phyloP scores from a whole-genome alignment of 345 rosid species.

The Anastatica hierochuntica region DNA sequence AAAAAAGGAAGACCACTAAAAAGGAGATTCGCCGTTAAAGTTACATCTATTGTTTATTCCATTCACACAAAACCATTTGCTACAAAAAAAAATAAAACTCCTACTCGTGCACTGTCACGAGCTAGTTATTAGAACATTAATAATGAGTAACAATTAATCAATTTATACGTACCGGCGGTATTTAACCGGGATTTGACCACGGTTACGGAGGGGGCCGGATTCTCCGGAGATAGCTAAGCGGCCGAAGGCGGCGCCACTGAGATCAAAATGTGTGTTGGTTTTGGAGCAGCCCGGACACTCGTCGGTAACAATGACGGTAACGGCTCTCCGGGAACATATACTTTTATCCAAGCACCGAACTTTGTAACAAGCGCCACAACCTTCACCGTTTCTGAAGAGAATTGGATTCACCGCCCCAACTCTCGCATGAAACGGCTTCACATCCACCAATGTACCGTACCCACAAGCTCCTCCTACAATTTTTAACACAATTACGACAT shows the following conservation, averaged over 20 bases:
- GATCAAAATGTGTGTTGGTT: conserved; percentile 76
- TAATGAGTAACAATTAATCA: too few species aligned
- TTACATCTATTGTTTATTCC: conserved; percentile 3
- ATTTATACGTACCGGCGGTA: conserved; percentile 43
- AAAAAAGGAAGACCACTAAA: neutral
- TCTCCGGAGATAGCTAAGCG: conserved; percentile 83
- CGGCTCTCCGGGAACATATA: conserved; percentile 82
- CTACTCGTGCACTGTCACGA: too few species aligned
- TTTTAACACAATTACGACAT: neutral
- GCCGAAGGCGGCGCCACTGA: conserved; percentile 92
- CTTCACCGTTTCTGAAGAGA: conserved; percentile 80
- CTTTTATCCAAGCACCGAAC: conserved; percentile 63
- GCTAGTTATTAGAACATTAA: too few species aligned
- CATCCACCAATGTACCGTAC: conserved; percentile 80
- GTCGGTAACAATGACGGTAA: conserved; percentile 81
- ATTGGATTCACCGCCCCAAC: conserved; percentile 93
- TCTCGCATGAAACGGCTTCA: conserved; percentile 77
- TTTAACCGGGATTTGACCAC: conserved; percentile 62
- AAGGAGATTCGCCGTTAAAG: conserved; percentile 12
- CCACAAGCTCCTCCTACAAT: conserved; percentile 96
- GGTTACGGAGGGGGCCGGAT: conserved; percentile 59
- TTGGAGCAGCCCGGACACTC: conserved; percentile 79
- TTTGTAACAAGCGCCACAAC: conserved; percentile 93
- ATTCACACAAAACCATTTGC: conserved; percentile 10
- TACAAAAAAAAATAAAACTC: neutral